Base-by-base conservation (phyloP, 257 asterid genomes). In the Euphrasia confusa region DNA sequence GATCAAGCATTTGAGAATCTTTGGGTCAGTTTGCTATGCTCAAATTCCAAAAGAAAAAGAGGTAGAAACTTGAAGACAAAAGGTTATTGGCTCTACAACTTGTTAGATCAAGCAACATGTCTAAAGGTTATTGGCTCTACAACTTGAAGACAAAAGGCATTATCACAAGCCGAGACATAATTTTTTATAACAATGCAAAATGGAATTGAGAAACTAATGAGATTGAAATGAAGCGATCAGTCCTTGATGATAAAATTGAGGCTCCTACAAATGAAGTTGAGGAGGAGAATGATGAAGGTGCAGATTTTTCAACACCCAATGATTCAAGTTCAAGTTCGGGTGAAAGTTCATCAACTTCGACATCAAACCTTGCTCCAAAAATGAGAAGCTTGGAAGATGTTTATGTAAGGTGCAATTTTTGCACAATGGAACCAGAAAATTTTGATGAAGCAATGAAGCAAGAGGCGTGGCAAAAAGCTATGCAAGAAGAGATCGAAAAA, bases 151-250 rank as follows among this genome's bases (percentile, higher is more conserved):
- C 21, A 10, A 28, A 11, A 1, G 30, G 7, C 1, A 11, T 28
- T 3, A 4, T 56, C 1, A 30, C 2, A 2, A 56, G 61, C 6
- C 42, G 24, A 15, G 61, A 56, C 30, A 15, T 13, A 18, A 13
- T 27, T 5, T 56, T 56, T 28, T 1, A 56, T 56, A 12, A 56
- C 4, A 56, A 56, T 28, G 24, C 44, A 11, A 13, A 4, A 1
- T 56, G 61, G 42, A 30, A 56, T 30, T 56, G 42, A 18, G n/a
- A 27, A n/a, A 56, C 24, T 14, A 49, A 13, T 42, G 49, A 49
- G 14, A 8, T 13, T 49, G 21, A 49, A 4, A 49, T 2, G 24
- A 14, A 8, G 3, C 0, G 2, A 49, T 49, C 54, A 49, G 0
- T 49, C 2, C 21, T 15, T 49, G 54, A 15, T 3, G 54, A 15